Base-by-base conservation (phyloP, 768 basidiomycete genomes). In the Tulasnella sp. region DNA sequence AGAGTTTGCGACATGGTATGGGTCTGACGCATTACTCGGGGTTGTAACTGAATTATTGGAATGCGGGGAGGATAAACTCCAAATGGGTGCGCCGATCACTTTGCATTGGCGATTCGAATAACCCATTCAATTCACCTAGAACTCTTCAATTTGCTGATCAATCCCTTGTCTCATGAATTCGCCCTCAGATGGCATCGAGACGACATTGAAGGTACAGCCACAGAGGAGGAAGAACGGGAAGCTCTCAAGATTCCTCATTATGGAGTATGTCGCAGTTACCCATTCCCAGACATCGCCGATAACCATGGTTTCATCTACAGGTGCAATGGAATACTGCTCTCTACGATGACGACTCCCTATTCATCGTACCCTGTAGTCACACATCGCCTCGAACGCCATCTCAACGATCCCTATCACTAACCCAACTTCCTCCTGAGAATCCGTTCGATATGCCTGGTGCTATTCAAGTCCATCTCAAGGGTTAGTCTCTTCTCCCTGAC, bases 271-370 rank as follows among this genome's bases (percentile, higher is more conserved):
- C n/a, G 15, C 44, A 5, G 3, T 22, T 56, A 20, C 25, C 20
- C 22, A 29, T 20, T 15, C 24, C 32, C 25, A 24, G 22, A 45
- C 10, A 19, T 29, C 15, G 9, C 12, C 22, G 19, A 33, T 9
- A 33, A 32, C 29, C 27, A 39, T 16, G 25, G 27, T 32, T 13
- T 28, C n/a, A n/a, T n/a, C 4, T 32, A 7, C 45, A 85, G 81
- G 71, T 84, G 0, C 83, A 88, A 65, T 87, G 83, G 83, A 87
- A 86, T 59, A 78, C 81, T 0, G 83, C 81, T 0, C 66, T 87
- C 27, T 79, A 79, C 56, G 67, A 71, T 34, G 83, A 86, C 56
- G 68, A 71, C 0, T 86, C 80, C 60, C 73, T 88, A 1, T 82
- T 71, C 59, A 65, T 85, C 45, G 80, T 86, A 27, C 85, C 83